Percentiles rank a stretch among this genome's conserved stretches.
Conservation (phyloP, 495 filamentous ascomycete genomes). For the Pseudoneurospora amorphoporcata region DNA sequence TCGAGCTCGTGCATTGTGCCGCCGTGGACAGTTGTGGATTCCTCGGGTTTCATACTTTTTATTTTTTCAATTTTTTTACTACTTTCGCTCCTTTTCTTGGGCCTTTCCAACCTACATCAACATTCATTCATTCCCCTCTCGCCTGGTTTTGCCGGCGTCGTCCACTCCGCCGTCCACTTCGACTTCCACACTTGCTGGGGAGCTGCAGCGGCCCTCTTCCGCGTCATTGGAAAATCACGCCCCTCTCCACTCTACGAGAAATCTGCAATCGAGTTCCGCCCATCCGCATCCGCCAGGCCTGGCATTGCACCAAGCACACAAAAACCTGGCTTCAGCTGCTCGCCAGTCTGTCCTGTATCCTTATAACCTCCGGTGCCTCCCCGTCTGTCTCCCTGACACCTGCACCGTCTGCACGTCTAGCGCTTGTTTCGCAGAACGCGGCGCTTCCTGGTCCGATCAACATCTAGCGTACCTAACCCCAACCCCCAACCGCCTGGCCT, state of each 20-base stretch:
- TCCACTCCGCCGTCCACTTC: not conserved
- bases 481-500: not conserved
- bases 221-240: conserved; percentile 24
- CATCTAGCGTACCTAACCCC: not conserved
- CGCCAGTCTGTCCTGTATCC: not conserved
- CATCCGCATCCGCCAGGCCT: not conserved
- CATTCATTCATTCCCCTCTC: not conserved
- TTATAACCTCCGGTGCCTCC: not conserved
- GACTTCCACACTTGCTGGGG: not conserved
- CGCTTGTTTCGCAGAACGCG: not conserved
- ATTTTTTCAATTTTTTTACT: not conserved
- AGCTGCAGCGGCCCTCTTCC: conserved; percentile 9
- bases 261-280: conserved; percentile 11
- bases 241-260: conserved; percentile 21
- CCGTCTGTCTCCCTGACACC: not conserved
- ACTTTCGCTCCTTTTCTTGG: not conserved
- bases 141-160: not conserved
- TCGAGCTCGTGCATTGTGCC: not conserved
- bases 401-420: not conserved
- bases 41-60: not conserved
- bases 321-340: not conserved
- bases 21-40: not conserved
- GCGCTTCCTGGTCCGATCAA: not conserved
- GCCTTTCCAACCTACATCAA: not conserved
- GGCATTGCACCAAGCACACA: not conserved